These are phyloP conservation scores for Geotrichum candidum DNA, from an alignment of 1,139 yeast genomes.

Conservation along the genomic window DNA sequence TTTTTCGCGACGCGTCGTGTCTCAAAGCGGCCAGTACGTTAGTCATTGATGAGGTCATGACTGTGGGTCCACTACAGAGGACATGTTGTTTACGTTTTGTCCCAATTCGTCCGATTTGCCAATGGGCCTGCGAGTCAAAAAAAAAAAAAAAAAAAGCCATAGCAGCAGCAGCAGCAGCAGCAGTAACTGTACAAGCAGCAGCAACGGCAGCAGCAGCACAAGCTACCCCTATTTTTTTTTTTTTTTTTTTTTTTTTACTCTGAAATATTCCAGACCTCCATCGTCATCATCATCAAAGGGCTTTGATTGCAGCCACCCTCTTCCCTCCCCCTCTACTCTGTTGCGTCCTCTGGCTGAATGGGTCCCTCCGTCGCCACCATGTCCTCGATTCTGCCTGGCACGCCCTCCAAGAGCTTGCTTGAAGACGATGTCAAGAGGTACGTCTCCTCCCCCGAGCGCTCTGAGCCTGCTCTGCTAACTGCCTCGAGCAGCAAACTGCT, in stretches of 20 bases:
- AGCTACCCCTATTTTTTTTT: no score
- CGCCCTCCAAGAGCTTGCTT: conserved; percentile 4
- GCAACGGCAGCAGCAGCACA: background rate
- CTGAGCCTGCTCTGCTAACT: background rate
- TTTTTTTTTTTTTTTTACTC: background rate
- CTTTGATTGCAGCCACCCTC: background rate
- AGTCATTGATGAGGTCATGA: background rate
- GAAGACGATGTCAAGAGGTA: conserved; percentile 6
- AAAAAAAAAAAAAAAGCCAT: background rate
- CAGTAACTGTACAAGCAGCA: no score
- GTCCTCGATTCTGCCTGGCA: conserved; percentile 4
- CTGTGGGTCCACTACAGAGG: background rate
- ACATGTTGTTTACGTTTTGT: background rate
- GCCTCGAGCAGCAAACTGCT: conserved; percentile 2
- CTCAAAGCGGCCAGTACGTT: background rate
- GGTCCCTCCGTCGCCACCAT: background rate
- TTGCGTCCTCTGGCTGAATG: background rate
- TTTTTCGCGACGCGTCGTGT: background rate
- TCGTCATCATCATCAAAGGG: background rate
- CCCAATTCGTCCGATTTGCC: background rate
- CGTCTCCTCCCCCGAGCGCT: background rate
- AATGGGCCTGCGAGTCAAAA: background rate
- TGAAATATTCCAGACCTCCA: background rate
- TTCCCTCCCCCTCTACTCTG: background rate
- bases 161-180: background rate